A percentile compares a stretch with the other conserved stretches of the same genome.
phyloP scores from a whole-genome alignment of 2,329 filamentous ascomycete species.

The Hypoxylon sp. region DNA sequence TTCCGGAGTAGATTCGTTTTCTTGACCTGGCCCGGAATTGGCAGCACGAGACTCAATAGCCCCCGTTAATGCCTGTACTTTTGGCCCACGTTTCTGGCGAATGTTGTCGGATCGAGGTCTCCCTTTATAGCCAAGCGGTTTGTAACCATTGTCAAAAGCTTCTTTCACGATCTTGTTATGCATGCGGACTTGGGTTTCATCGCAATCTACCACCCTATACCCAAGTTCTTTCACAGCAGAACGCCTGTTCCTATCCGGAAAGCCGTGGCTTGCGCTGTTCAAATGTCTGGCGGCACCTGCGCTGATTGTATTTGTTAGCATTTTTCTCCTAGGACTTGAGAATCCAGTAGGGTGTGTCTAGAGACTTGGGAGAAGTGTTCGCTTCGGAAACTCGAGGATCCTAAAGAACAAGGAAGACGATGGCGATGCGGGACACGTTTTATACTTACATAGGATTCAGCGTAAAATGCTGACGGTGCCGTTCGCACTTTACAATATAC shows the following conservation, averaged over 20 bases:
- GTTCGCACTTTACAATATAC: slow-evolving; percentile 56
- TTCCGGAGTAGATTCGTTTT: neutral
- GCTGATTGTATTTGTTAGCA: too few species aligned
- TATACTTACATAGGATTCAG: slow-evolving; percentile 49
- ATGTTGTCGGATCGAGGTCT: neutral
- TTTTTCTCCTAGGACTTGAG: too few species aligned
- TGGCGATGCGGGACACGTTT: too few species aligned
- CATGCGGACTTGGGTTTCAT: slow-evolving; percentile 41
- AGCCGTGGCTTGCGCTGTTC: slow-evolving; percentile 48
- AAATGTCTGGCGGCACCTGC: slow-evolving; percentile 57
- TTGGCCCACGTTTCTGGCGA: neutral
- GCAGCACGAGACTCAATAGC: neutral
- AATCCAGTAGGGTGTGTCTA: too few species aligned
- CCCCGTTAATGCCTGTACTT: neutral
- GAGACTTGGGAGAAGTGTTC: too few species aligned
- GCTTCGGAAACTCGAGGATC: too few species aligned
- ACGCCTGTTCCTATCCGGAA: slow-evolving; percentile 47
- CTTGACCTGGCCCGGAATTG: slow-evolving; percentile 14
- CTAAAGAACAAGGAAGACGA: too few species aligned
- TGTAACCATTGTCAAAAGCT: slow-evolving; percentile 51
- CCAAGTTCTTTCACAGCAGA: slow-evolving; percentile 52
- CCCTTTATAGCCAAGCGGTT: slow-evolving; percentile 25
- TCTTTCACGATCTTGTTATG: slow-evolving; percentile 53
- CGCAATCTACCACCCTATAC: slow-evolving; percentile 52
- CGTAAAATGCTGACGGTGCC: slow-evolving; percentile 54